Base-by-base conservation (phyloP, 371 early-diverging fungal genomes). In the Blastocladiella emersonii region DNA sequence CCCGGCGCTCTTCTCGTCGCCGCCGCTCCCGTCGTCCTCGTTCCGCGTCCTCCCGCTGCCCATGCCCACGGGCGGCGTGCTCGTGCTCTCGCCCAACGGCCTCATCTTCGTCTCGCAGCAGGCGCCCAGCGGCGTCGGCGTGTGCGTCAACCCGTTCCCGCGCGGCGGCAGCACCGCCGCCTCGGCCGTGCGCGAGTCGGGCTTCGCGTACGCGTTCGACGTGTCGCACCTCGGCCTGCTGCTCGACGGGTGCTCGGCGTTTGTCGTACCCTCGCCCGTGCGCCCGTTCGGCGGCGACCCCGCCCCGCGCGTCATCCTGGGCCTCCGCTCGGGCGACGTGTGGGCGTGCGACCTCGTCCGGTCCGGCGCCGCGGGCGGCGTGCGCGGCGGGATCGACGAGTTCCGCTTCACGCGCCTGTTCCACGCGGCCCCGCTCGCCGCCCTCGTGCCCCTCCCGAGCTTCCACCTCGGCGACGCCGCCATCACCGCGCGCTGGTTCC, bases 71-170 rank as follows among this genome's bases (percentile, higher is more conserved):
- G 90, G 93, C 39, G 98, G 97, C 30, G 72, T 95, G 7, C 72
- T 98, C 34, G 81, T 92, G 1, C 67, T 92, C 13, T 80, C 86
- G 0, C 76, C 87, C 48, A 91, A 88, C 71, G 84, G 89, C 4
- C 65, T 98, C 19, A 75, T 93, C 34, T 89, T 95, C 69, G 78
- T 94, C 1, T 88, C 88, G 57, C 93, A 94, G 72, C 89, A 90
- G 12, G 81, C 88, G 2, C 74, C 82, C 25, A 75, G 74, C 27
- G 91, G 89, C 51, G 72, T 87, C 17, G 89, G 86, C 36, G 79
- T 82, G 8, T 82, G 83, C 2, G 84, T 92, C 23, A 94, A 92
- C 67, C 15, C 63, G 34, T 72, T 74, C 70, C 64, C 62, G 41
- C 15, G 60, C 56, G 59, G 41, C 23, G 53, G 15, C 15, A 8